phyloP scores from a whole-genome alignment of 176 grass and related monocot species.

The Oryza brachyantha region DNA sequence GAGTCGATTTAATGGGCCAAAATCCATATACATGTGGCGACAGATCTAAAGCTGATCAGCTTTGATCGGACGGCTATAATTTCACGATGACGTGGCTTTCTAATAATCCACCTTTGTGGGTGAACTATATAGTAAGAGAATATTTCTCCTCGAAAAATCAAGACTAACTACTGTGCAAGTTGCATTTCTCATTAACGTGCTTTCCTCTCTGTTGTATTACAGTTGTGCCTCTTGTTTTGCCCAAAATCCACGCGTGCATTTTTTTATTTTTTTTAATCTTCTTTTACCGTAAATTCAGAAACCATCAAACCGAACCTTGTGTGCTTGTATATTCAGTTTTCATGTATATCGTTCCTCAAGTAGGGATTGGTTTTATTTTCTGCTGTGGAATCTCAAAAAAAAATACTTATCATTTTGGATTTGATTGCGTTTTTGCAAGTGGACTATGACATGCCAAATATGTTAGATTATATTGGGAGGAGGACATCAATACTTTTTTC shows the following conservation, averaged over 20 bases:
- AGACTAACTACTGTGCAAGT: not conserved
- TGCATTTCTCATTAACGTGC: not conserved
- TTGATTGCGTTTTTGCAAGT: not conserved
- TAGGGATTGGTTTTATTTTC: not conserved
- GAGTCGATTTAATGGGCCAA: no score
- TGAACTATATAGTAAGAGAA: no score
- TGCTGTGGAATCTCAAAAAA: not conserved
- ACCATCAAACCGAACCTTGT: no score
- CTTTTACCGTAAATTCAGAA: not conserved
- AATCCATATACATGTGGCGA: no score
- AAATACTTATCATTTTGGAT: not conserved
- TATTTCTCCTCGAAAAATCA: not conserved
- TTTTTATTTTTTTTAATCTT: not conserved
- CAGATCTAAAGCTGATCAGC: no score
- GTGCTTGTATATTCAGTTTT: not conserved
- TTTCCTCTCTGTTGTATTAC: not conserved
- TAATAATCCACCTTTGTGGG: no score
- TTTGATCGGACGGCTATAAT: no score
- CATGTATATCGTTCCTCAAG: not conserved
- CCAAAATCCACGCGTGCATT: not conserved
- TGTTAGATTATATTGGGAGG: not conserved
- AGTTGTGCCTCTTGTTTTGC: not conserved
- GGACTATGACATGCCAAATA: not conserved
- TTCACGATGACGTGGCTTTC: no score
- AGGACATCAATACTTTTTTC: slow-evolving; percentile 28